phyloP scores from a whole-genome alignment of 78 protist genomes.

The Polysphondylium violaceum region DNA sequence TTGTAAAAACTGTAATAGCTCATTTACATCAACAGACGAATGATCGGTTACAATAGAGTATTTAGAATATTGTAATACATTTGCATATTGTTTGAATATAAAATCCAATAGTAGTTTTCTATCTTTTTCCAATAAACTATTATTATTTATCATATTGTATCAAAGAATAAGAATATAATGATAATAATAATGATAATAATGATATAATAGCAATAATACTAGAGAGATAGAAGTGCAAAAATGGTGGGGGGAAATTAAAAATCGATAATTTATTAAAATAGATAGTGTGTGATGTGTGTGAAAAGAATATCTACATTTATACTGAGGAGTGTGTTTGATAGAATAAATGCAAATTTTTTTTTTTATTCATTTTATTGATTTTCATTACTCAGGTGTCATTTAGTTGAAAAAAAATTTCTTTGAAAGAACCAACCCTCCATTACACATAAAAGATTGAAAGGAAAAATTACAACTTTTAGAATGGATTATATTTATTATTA shows the following conservation, averaged over 20 bases:
- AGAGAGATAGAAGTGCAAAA: background rate
- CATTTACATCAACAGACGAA: conserved; percentile 17
- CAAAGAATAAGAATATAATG: too few species aligned
- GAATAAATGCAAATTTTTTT: too few species aligned
- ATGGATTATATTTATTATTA: background rate
- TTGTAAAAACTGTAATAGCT: conserved; percentile 23
- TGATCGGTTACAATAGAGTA: background rate
- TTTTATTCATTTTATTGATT: too few species aligned
- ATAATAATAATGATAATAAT: background rate
- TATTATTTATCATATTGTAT: background rate
- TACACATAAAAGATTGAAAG: background rate
- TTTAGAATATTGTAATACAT: conserved; percentile 2
- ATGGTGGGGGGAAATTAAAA: background rate
- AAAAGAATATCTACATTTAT: too few species aligned
- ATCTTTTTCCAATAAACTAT: conserved; percentile 33
- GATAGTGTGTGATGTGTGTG: too few species aligned
- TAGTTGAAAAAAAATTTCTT: too few species aligned
- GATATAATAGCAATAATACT: background rate
- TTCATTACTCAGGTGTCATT: too few species aligned
- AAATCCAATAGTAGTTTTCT: conserved; percentile 38
- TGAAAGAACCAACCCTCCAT: background rate
- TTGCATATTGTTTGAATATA: conserved; percentile 6
- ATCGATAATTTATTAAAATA: too few species aligned
- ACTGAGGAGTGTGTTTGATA: background rate
- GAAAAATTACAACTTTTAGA: background rate